These are phyloP conservation scores for Podospora pseudoanserina DNA, from an alignment of 495 filamentous ascomycete genomes.

Conservation along the genomic window DNA sequence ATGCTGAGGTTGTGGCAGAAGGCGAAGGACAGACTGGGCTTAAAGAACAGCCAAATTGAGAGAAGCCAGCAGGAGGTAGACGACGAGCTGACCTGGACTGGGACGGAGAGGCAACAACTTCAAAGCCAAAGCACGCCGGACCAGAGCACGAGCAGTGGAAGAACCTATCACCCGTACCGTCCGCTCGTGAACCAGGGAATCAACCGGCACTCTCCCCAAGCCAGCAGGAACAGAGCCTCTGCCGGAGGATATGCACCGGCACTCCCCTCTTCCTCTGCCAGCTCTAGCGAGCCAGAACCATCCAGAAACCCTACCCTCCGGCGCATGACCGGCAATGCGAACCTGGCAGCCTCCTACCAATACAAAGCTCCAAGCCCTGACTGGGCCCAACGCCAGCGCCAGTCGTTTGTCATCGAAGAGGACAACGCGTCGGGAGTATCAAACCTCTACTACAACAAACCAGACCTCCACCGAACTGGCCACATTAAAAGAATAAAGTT, in stretches of 20 bases:
- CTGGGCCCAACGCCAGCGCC: neutral
- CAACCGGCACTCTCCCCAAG: neutral
- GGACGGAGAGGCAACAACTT: no score
- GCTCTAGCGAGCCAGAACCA: neutral
- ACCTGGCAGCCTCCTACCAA: neutral
- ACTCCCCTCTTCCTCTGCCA: neutral
- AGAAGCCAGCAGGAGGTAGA: no score
- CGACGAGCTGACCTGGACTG: no score
- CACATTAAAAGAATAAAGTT: neutral
- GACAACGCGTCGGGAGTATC: neutral
- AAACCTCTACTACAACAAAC: neutral
- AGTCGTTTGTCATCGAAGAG: neutral
- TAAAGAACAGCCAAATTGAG: no score
- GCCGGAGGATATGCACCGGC: no score
- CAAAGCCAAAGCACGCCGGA: neutral
- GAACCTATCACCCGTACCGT: neutral
- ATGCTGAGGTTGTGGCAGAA: neutral
- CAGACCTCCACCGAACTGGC: neutral
- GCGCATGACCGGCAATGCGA: neutral
- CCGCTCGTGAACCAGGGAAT: neutral
- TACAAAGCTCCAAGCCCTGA: neutral
- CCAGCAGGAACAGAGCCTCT: neutral
- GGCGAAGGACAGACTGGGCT: neutral
- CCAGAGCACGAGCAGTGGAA: no score
- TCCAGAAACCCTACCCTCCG: no score